Evolutionary conservation across 2,329 filamentous ascomycete genomes (phyloP).

Genomic region (Ramularia endophylla): DNA sequence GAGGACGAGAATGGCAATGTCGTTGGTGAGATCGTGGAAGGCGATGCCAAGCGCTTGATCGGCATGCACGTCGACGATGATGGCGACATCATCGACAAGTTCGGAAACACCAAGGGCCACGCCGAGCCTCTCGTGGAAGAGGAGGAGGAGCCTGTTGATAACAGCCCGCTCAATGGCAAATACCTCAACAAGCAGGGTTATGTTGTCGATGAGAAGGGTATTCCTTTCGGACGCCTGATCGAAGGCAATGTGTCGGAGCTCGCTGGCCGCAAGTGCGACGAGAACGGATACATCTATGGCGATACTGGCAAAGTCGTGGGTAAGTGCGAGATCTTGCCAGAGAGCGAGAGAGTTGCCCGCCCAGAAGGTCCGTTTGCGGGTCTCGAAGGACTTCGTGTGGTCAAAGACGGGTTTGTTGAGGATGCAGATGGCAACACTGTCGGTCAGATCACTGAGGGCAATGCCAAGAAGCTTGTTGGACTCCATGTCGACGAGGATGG

Average conservation of each 20-base stretch:
- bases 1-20: constrained; percentile 74
- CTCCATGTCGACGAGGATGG: constrained; percentile 75
- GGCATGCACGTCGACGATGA: constrained; percentile 74
- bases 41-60: constrained; percentile 65
- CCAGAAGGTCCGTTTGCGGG: constrained; percentile 66
- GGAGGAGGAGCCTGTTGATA: constrained; percentile 36
- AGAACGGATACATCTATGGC: constrained; percentile 51
- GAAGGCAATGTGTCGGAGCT: constrained; percentile 54
- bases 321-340: constrained; percentile 53
- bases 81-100: constrained; percentile 74
- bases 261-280: constrained; percentile 52
- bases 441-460: constrained; percentile 64
- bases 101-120: constrained; percentile 56
- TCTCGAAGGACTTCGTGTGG: constrained; percentile 57
- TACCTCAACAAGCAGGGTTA: constrained; percentile 55
- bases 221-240: constrained; percentile 51
- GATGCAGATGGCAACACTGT: constrained; percentile 74
- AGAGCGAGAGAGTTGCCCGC: constrained; percentile 50
- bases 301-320: constrained; percentile 53
- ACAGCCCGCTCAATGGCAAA: constrained; percentile 51
- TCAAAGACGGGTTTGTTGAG: constrained; percentile 66
- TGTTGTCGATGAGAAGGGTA: constrained; percentile 48
- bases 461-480: constrained; percentile 66
- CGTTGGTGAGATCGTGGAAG: constrained; percentile 65
- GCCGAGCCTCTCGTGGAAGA: constrained; percentile 50